These are phyloP conservation scores for Fusarium ambrosium DNA, from an alignment of 2,329 filamentous ascomycete species.

Conservation along the genomic window DNA sequence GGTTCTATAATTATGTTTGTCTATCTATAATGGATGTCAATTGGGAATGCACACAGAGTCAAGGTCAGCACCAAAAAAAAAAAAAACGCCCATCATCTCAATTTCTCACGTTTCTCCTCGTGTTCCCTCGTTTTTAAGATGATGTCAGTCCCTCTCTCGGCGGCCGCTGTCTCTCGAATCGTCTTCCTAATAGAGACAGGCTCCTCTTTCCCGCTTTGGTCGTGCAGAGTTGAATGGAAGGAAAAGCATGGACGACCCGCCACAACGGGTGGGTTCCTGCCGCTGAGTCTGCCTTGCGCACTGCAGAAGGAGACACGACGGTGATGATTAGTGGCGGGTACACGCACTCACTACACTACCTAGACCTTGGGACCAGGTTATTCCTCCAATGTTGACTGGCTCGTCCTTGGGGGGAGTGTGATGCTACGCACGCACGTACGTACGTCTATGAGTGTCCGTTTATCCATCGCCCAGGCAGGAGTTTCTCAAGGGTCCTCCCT, in stretches of 20 bases:
- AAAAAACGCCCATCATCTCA: background rate
- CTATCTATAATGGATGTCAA: background rate
- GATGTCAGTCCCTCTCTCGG: background rate
- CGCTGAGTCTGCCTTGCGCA: constrained; percentile 4
- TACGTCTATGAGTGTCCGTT: background rate
- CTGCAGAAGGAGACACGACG: background rate
- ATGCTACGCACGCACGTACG: background rate
- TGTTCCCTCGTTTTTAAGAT: background rate
- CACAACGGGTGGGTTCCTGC: background rate
- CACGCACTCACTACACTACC: background rate
- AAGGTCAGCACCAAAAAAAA: background rate
- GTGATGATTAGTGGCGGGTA: background rate
- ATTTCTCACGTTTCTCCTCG: background rate
- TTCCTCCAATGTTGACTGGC: background rate
- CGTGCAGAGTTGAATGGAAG: background rate
- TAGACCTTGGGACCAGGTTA: background rate
- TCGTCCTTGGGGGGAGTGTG: background rate
- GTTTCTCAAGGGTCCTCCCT: background rate
- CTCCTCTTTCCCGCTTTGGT: constrained; percentile 1
- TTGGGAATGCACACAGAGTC: constrained; percentile 11
- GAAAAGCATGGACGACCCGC: background rate
- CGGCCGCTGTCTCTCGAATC: background rate
- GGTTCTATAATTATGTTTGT: constrained; percentile 1
- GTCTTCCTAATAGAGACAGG: background rate
- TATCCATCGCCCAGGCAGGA: background rate